Base-by-base conservation (phyloP, 164 flowering plant genomes). In the Magnolia sinica region DNA sequence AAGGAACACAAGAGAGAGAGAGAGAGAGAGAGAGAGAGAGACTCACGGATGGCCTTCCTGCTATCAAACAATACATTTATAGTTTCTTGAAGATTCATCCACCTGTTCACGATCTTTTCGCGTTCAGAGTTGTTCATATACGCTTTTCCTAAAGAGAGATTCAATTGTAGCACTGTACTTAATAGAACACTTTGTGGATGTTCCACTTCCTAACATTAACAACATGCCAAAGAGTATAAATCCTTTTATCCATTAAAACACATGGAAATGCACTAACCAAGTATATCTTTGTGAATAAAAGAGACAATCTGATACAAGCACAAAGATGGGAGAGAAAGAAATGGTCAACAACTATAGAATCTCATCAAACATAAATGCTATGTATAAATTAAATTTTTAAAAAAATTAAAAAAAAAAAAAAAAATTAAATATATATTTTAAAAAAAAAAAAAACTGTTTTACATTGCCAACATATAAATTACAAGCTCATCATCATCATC, bases 141-240 rank as follows among this genome's bases (percentile, higher is more conserved):
- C 50, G 94, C 90, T 84, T 89, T 84, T 68, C 86, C 83, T 77
- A 93, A 74, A 24, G 86, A 78, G 55, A 83, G 84, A 79, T 90
- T 91, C 64, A 89, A 59, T 74, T 87, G 79, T 50, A 95, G 75
- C 71, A 95, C 91, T 84, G 86, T 88, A 73, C 73, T 74, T 37
- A 93, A 80, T 72, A 87, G 74, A 80, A 85, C 82, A 76, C 97
- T 92, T 72, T 92, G 98, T 59, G 97, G 89, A 82, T 95, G 98
- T 78, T 88, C 94, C 89, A 88, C 85, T 74, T 87, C 88, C 98
- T 93, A 75, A 74, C 78, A 81, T 49, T 74, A 72, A 73, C 55
- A 73, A 19, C 6, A 68, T 4, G 31, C 3, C 50, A 68, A 27
- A 29, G 13, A 2, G 61, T 55, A 55, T 55, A 55, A 16, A 55